Base-by-base conservation (phyloP, 371 early-diverging fungal genomes). In the Mucor racemosus region DNA sequence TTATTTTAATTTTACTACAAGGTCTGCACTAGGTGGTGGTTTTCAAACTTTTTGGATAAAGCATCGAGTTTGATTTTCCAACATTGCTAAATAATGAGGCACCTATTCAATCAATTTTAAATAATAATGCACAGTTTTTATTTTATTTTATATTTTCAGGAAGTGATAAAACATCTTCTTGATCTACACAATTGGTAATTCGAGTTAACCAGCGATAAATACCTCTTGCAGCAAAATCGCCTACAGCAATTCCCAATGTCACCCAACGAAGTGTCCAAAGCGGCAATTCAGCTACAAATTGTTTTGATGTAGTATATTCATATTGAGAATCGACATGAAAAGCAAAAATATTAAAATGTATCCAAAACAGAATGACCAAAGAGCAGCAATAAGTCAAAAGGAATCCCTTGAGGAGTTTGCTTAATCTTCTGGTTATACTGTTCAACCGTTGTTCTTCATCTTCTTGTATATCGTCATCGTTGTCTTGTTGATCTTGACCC, bases 241-340 rank as follows among this genome's bases (percentile, higher is more conserved):
- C 81, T 10, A 88, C 83, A 2, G 88, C 87, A 31, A 88, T 79
- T 5, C 87, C 85, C 7, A 88, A 76, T 6, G 87, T 88, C 9
- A 85, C 77, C 86, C 87, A 88, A 13, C 88, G 77, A 48, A 88
- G 55, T 5, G 80, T 80, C 87, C 87, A 88, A 13, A 88, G 71
- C 0, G 88, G 88, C 31, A 88, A 65, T 67, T 88, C 87, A 13
- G 77, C 78, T 50, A 85, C 63, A 68, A 88, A 88, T 26, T 86
- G 85, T 34, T 69, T 73, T 15, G 75, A 66, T 6, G 58, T 69
- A 4, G 61, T 71, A 34, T 69, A 75, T 33, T 64, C 69, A 14
- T 55, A 55, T 2, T 54, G 56, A 1, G 66, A 38, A 58, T 84
- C 79, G n/a, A 80, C 73, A 33, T 86, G 78, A 65, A 88, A 86